Percentiles rank a stretch among this genome's conserved stretches.
Evolutionary conservation across 2,329 filamentous ascomycete species (phyloP).

Genomic region (Pleurostoma richardsiae): DNA sequence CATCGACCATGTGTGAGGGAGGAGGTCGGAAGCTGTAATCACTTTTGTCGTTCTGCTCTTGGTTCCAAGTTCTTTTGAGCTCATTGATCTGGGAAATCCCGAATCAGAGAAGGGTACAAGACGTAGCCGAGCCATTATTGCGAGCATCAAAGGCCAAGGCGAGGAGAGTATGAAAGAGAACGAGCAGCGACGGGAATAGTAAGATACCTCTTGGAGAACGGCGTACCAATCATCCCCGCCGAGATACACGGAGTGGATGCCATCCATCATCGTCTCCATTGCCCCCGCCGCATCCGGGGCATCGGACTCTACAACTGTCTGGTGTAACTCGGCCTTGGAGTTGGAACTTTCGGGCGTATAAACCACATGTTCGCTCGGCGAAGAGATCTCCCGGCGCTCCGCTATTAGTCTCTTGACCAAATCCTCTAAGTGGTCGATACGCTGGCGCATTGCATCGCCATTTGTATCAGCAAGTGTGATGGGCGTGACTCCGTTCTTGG

Average conservation of each 20-base stretch:
- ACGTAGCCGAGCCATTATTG: too few relatives aligned
- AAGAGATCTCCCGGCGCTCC: slow-evolving; percentile 4
- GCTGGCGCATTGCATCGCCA: slow-evolving; percentile 13
- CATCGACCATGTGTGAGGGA: slow-evolving; percentile 13
- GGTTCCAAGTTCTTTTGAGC: slow-evolving; percentile 14
- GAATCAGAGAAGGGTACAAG: too few relatives aligned
- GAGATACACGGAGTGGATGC: slow-evolving; percentile 14
- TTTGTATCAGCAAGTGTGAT: background rate
- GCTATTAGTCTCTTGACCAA: slow-evolving; percentile 13
- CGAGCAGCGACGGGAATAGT: too few relatives aligned
- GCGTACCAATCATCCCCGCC: slow-evolving; percentile 15
- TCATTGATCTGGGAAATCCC: slow-evolving; percentile 14
- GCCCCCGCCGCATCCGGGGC: background rate
- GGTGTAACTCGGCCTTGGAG: background rate
- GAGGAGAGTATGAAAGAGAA: too few relatives aligned
- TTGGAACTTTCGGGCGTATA: background rate
- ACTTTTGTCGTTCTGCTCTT: slow-evolving; percentile 10
- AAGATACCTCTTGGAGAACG: slow-evolving; percentile 17
- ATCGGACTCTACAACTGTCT: background rate
- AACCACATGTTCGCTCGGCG: background rate
- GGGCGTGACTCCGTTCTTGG: slow-evolving; percentile 3
- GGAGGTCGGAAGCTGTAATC: slow-evolving; percentile 19
- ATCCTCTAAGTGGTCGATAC: slow-evolving; percentile 13
- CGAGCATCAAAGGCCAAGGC: too few relatives aligned
- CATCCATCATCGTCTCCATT: slow-evolving; percentile 14